These are phyloP conservation scores for Aspergillus pseudoterreus DNA, from an alignment of 2,329 filamentous ascomycete species.

Conservation along the genomic window DNA sequence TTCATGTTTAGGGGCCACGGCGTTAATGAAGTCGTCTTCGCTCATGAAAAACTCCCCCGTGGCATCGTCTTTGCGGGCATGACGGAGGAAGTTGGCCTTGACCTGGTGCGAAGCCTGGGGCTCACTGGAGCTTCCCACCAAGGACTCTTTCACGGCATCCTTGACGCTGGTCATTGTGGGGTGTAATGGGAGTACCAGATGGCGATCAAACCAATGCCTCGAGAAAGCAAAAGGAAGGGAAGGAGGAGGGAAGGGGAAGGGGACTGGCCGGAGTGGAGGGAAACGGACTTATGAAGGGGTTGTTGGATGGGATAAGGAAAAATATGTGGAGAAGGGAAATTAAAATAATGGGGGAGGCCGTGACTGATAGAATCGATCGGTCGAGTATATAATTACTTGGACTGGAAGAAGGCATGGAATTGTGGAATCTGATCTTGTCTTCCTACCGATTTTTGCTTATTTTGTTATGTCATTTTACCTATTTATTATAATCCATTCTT, in stretches of 20 bases:
- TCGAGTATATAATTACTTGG: not conserved
- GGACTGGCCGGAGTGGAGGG: constrained; percentile 1
- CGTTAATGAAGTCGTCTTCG: constrained; percentile 83
- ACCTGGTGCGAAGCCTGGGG: constrained; percentile 69
- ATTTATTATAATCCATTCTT: not conserved
- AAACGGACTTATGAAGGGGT: constrained; percentile 17
- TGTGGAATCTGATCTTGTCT: not conserved
- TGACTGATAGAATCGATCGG: constrained; percentile 6
- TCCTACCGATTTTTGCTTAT: not conserved
- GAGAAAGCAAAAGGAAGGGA: constrained; percentile 5
- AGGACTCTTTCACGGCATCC: constrained; percentile 73
- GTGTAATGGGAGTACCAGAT: constrained; percentile 9
- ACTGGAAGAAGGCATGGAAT: not conserved
- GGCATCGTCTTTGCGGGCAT: constrained; percentile 71
- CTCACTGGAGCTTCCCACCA: constrained; percentile 61
- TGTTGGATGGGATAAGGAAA: constrained; percentile 10
- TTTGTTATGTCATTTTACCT: not conserved
- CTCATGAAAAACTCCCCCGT: constrained; percentile 77
- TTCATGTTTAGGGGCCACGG: constrained; percentile 78
- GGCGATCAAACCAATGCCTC: constrained; percentile 8
- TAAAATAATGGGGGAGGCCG: constrained; percentile 14
- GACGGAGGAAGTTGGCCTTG: constrained; percentile 69
- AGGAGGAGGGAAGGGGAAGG: constrained; percentile 8
- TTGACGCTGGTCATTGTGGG: constrained; percentile 51
- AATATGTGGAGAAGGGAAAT: constrained; percentile 19